A percentile compares a stretch with the other conserved stretches of the same genome.
Conservation (phyloP, 352 stramenopile genomes). For the Aphanomyces astaci region DNA sequence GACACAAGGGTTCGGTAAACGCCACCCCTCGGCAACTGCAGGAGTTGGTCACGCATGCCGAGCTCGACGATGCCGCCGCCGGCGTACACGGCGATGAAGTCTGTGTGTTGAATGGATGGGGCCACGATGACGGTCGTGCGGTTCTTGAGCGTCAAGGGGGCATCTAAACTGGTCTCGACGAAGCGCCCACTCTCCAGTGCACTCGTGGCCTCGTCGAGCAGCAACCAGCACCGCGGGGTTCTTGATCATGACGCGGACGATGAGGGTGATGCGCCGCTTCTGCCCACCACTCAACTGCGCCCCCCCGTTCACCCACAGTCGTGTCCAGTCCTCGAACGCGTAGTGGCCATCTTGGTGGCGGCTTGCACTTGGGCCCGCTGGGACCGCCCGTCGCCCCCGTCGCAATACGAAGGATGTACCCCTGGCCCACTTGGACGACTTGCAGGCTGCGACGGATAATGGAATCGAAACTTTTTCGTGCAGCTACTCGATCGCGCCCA, state of each 20-base stretch:
- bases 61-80: slow-evolving; percentile 19
- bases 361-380: slow-evolving; percentile 39
- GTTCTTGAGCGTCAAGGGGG: slow-evolving; percentile 22
- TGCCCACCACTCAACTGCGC: slow-evolving; percentile 83
- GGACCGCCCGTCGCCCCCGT: slow-evolving; percentile 21
- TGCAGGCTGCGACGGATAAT: slow-evolving; percentile 51
- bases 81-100: slow-evolving; percentile 21
- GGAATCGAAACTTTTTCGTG: slow-evolving; percentile 75
- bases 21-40: slow-evolving; percentile 1
- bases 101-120: slow-evolving; percentile 19
- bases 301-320: slow-evolving; percentile 55
- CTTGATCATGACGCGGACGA: slow-evolving; percentile 73
- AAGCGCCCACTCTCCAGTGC: slow-evolving; percentile 47
- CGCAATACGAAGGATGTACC: slow-evolving; percentile 51
- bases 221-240: slow-evolving; percentile 62
- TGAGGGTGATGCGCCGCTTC: slow-evolving; percentile 88
- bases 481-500: slow-evolving; percentile 62
- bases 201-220: slow-evolving; percentile 75
- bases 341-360: slow-evolving; percentile 62
- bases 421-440: slow-evolving; percentile 46
- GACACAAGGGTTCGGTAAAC: slow-evolving; percentile 20
- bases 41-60: slow-evolving; percentile 22
- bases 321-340: no score
- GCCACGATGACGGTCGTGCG: slow-evolving; percentile 23
- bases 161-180: slow-evolving; percentile 16